Evolutionary conservation across 1,284 basidiomycete genomes (phyloP).

Genomic region (Rhizopogon parksii): DNA sequence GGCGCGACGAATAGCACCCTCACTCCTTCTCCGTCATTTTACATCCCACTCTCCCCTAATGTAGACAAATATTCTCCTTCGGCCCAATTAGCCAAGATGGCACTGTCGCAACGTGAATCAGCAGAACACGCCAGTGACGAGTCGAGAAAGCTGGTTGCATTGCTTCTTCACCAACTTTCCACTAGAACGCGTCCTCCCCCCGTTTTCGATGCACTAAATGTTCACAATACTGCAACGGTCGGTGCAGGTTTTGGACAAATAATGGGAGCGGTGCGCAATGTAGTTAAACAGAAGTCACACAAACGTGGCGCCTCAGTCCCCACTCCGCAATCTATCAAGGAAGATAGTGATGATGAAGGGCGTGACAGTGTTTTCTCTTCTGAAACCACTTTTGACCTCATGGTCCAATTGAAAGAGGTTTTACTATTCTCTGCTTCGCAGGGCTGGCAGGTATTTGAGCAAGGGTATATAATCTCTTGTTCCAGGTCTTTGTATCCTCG

Average conservation of each 20-base stretch:
- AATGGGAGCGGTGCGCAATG: conserved; percentile 40
- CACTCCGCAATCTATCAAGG: conserved; percentile 14
- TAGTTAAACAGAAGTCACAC: conserved; percentile 33
- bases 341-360: conserved; percentile 48
- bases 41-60: conserved; percentile 27
- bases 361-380: conserved; percentile 43
- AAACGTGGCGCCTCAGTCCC: conserved; percentile 15
- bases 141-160: conserved; percentile 52
- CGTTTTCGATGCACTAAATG: conserved; percentile 36
- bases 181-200: conserved; percentile 46
- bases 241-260: conserved; percentile 36
- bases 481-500: conserved; percentile 10
- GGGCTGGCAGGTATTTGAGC: conserved; percentile 51
- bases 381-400: conserved; percentile 53
- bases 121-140: conserved; percentile 39
- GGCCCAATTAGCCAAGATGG: conserved; percentile 10
- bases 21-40: conserved; percentile 22
- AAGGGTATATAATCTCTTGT: conserved; percentile 13
- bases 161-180: conserved; percentile 51
- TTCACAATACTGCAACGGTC: conserved; percentile 9
- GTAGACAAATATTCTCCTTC: conserved; percentile 20
- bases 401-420: conserved; percentile 56
- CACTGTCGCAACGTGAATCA: conserved; percentile 23
- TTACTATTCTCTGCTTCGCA: conserved; percentile 47
- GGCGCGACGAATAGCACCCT: neutral